These are phyloP conservation scores for Sporobolus alterniflorus DNA, from an alignment of 202 grass and related monocot species.

Conservation along the genomic window DNA sequence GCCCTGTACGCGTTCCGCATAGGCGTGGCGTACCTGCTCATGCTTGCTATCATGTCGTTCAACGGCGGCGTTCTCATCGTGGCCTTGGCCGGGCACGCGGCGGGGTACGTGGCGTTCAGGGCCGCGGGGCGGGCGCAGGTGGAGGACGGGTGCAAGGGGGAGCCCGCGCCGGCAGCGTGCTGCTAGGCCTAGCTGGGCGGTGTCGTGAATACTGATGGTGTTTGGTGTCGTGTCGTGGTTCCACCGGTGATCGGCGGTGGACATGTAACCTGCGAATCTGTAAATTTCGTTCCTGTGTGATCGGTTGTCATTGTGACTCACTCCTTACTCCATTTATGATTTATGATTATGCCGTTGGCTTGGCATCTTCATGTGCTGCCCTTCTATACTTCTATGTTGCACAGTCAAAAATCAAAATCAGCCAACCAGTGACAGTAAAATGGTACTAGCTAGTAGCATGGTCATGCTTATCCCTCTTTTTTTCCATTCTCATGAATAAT, in stretches of 20 bases:
- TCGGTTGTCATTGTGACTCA: background rate
- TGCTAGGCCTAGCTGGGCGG: background rate
- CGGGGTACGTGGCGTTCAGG: slow-evolving; percentile 56
- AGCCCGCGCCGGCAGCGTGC: slow-evolving; percentile 8
- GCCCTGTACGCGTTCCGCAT: slow-evolving; percentile 51
- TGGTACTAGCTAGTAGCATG: too few species aligned
- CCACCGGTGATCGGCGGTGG: background rate
- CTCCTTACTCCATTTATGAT: too few species aligned
- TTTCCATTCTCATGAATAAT: too few species aligned
- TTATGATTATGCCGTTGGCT: too few species aligned
- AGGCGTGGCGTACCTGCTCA: slow-evolving; percentile 63
- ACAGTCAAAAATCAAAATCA: too few species aligned
- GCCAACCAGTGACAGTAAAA: too few species aligned
- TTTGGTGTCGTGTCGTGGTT: background rate
- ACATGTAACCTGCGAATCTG: background rate
- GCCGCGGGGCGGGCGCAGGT: too few species aligned
- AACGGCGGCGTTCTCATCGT: slow-evolving; percentile 71
- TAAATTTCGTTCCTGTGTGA: background rate
- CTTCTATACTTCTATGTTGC: background rate
- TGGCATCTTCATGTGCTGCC: background rate
- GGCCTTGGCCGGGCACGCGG: slow-evolving; percentile 51
- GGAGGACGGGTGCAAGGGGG: slow-evolving; percentile 20
- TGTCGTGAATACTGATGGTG: background rate
- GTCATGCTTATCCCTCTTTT: background rate
- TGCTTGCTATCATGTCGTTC: slow-evolving; percentile 96